Evolutionary conservation across 2,329 filamentous ascomycete species (phyloP).

Genomic region (Cladosporium colombiae): DNA sequence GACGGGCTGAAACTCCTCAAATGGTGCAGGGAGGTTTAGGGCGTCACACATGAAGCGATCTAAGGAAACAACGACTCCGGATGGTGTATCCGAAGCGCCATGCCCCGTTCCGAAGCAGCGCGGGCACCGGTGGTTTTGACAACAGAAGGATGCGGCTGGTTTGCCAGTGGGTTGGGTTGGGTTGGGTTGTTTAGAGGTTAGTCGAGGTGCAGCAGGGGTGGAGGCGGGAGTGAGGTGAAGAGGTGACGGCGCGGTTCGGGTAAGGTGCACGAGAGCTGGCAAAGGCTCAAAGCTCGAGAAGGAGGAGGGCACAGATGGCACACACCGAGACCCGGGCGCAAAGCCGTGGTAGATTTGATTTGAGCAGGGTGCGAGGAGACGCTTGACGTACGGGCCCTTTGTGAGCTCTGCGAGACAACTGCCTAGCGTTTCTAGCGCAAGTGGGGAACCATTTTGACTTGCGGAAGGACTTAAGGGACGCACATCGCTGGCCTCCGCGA

Average conservation of each 20-base stretch:
- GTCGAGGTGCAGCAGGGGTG: constrained; percentile 13
- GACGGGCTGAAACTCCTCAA: constrained; percentile 17
- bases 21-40: constrained; percentile 14
- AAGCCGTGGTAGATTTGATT: constrained; percentile 12
- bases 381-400: constrained; percentile 7
- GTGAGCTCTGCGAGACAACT: constrained; percentile 6
- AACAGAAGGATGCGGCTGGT: not conserved
- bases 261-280: constrained; percentile 4
- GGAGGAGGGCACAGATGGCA: not conserved
- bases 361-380: constrained; percentile 9
- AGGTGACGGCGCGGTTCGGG: constrained; percentile 10
- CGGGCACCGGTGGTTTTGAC: not conserved
- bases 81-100: constrained; percentile 16
- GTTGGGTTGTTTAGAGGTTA: not conserved
- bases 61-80: constrained; percentile 13
- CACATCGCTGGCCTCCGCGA: not conserved
- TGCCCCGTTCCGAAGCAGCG: constrained; percentile 15
- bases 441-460: constrained; percentile 6
- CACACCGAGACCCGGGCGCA: constrained; percentile 12
- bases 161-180: not conserved
- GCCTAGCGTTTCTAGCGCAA: constrained; percentile 18
- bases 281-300: not conserved
- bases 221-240: constrained; percentile 14
- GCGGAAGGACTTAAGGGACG: constrained; percentile 16
- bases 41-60: constrained; percentile 20